Base-by-base conservation (phyloP, 208 protist species). In the Leishmania guyanensis region DNA sequence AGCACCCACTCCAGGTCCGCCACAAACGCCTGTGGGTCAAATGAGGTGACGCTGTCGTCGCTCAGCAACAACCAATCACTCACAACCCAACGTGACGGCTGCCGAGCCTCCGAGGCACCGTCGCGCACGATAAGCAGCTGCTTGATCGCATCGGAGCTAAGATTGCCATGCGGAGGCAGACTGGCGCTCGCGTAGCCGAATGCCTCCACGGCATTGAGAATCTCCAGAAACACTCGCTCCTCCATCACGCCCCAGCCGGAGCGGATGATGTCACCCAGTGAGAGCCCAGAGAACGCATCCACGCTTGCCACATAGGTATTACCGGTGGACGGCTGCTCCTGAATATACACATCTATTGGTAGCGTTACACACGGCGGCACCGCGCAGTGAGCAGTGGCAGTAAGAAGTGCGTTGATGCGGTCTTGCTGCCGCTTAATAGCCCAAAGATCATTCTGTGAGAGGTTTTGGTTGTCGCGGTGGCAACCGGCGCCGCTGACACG, bases 211-310 rank as follows among this genome's bases (percentile, higher is more conserved):
- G 86, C 87, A 48, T 86, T 85, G 29, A 97, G 78, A 71, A 97
- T 90, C 43, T 92, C 91, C 0, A 89, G 65, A 78, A 97, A 94
- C 1, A 90, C 88, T 46, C 78, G 22, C 79, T 97, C 91, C 70
- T 95, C 94, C 56, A 97, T 82, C 62, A 94, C 53, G 26, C 86
- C 83, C 89, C 92, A 95, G 16, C 94, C 94, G 51, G 90, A 93
- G 58, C 92, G 94, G n/a, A 95, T 91, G 46, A 95, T 87, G 76
- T 97, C 94, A 14, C 88, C 91, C 8, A 97, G 88, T 5, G 94
- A 97, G 56, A 95, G 83, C 29, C 94, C 94, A 0, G 87, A 83
- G 75, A 93, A 96, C 29, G 88, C 74, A 16, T 93, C 92, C 12
- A 95, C 90, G 39, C 90, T 90, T 10, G 91, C 88, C 33, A 97